Conservation (phyloP, 2,329 filamentous ascomycete species). For the Colletotrichum magnum region DNA sequence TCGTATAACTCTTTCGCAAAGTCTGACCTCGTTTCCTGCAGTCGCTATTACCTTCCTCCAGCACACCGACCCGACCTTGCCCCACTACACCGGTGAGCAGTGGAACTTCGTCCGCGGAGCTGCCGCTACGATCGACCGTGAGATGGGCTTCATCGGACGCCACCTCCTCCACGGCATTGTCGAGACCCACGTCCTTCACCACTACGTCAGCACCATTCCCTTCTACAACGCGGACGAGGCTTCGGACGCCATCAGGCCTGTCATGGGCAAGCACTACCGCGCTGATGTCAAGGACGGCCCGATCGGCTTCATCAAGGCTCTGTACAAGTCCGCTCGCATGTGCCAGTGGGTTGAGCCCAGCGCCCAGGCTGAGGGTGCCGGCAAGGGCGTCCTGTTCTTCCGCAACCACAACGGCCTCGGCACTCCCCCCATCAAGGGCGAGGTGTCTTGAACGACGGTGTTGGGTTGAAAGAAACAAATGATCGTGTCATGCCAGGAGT, state of each 20-base stretch:
- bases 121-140: conserved; percentile 95
- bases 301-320: conserved; percentile 84
- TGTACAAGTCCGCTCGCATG: conserved; percentile 85
- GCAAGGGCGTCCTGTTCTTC: conserved; percentile 92
- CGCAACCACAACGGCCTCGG: conserved; percentile 93
- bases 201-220: conserved; percentile 95
- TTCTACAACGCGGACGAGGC: conserved; percentile 79
- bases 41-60: conserved; percentile 98
- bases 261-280: conserved; percentile 98
- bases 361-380: conserved; percentile 83
- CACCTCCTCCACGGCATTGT: conserved; percentile 94
- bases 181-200: conserved; percentile 97
- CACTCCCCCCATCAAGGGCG: conserved; percentile 51
- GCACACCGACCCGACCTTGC: conserved; percentile 94
- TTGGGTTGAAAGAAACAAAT: neutral
- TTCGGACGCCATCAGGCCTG: conserved; percentile 73
- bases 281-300: conserved; percentile 83
- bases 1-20: neutral
- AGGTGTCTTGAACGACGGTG: conserved; percentile 14
- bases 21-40: conserved; percentile 53
- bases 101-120: conserved; percentile 97
- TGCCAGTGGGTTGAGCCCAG: conserved; percentile 99
- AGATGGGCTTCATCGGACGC: conserved; percentile 96
- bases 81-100: conserved; percentile 87
- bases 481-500: conserved; percentile 18